These are phyloP conservation scores for Sporisorium iseilematis-ciliati DNA, from an alignment of 1,284 basidiomycete genomes.

Conservation along the genomic window DNA sequence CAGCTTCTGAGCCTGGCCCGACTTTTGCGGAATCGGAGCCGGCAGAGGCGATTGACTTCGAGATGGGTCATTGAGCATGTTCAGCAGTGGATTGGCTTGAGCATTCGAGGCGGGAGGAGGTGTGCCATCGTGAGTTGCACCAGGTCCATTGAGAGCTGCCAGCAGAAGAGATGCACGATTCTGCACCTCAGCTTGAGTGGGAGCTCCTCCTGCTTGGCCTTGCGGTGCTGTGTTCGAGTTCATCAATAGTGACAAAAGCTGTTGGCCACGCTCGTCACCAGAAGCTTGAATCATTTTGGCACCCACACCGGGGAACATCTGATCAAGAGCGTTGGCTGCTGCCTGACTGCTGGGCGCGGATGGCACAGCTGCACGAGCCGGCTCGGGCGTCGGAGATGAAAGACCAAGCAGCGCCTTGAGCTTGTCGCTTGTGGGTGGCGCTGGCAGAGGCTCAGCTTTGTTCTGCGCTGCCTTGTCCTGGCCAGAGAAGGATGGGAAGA, in stretches of 20 bases:
- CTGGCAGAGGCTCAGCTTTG: slow-evolving; percentile 41
- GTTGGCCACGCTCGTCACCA: slow-evolving; percentile 50
- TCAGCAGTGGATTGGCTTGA: slow-evolving; percentile 33
- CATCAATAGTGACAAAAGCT: slow-evolving; percentile 51
- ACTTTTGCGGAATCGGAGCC: slow-evolving; percentile 57
- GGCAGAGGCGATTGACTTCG: slow-evolving; percentile 57
- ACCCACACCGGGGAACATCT: slow-evolving; percentile 43
- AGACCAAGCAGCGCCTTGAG: slow-evolving; percentile 58
- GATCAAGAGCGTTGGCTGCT: slow-evolving; percentile 11
- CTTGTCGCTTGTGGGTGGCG: slow-evolving; percentile 52
- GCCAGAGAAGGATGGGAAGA: slow-evolving; percentile 43
- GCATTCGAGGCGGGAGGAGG: slow-evolving; percentile 6
- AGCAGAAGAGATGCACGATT: slow-evolving; percentile 36
- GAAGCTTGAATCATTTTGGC: slow-evolving; percentile 50
- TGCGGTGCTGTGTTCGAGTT: slow-evolving; percentile 22
- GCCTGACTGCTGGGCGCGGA: slow-evolving; percentile 5
- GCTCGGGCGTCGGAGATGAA: slow-evolving; percentile 32
- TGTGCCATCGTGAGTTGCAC: not conserved
- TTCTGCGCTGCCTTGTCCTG: slow-evolving; percentile 15
- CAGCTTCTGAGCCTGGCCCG: slow-evolving; percentile 52
- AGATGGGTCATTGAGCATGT: slow-evolving; percentile 44
- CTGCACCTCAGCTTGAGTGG: slow-evolving; percentile 18
- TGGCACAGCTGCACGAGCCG: slow-evolving; percentile 11
- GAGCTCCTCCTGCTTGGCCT: slow-evolving; percentile 8
- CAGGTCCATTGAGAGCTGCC: slow-evolving; percentile 34